phyloP scores from a whole-genome alignment of 2,329 filamentous ascomycete species.

The Huntiella moniliformis region DNA sequence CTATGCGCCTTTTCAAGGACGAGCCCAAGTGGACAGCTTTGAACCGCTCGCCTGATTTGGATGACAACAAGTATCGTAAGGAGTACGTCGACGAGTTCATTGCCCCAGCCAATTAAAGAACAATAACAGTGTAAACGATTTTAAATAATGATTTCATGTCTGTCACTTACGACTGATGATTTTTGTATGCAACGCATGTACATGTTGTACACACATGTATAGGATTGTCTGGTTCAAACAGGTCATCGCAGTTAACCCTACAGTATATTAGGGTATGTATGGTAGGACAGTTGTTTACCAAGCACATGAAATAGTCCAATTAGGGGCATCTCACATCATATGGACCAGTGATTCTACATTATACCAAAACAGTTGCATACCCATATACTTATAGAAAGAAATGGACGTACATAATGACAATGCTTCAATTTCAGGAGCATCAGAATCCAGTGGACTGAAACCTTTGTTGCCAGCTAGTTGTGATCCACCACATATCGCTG shows the following conservation, averaged over 20 bases:
- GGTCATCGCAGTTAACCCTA: too few species aligned
- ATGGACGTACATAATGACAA: slow-evolving; percentile 2
- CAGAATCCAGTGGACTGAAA: slow-evolving; percentile 15
- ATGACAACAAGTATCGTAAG: slow-evolving; percentile 60
- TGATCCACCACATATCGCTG: slow-evolving; percentile 57
- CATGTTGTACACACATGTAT: too few species aligned
- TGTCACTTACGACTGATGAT: background rate
- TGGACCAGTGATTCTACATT: too few species aligned
- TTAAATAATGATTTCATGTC: background rate
- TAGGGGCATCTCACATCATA: too few species aligned
- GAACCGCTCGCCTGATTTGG: slow-evolving; percentile 60
- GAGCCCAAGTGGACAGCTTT: slow-evolving; percentile 96
- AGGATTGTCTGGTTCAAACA: background rate
- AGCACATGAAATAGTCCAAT: too few species aligned
- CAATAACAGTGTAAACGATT: background rate
- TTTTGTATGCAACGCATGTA: background rate
- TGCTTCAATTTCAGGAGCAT: background rate
- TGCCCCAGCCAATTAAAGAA: slow-evolving; percentile 7
- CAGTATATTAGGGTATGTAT: too few species aligned
- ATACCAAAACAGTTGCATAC: too few species aligned
- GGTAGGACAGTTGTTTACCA: too few species aligned
- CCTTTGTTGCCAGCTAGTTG: slow-evolving; percentile 63
- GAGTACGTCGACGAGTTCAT: slow-evolving; percentile 40
- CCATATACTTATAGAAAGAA: too few species aligned
- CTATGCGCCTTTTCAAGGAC: slow-evolving; percentile 93